Base-by-base conservation (phyloP, 1,139 yeast species). In the Lodderomyces theae region DNA sequence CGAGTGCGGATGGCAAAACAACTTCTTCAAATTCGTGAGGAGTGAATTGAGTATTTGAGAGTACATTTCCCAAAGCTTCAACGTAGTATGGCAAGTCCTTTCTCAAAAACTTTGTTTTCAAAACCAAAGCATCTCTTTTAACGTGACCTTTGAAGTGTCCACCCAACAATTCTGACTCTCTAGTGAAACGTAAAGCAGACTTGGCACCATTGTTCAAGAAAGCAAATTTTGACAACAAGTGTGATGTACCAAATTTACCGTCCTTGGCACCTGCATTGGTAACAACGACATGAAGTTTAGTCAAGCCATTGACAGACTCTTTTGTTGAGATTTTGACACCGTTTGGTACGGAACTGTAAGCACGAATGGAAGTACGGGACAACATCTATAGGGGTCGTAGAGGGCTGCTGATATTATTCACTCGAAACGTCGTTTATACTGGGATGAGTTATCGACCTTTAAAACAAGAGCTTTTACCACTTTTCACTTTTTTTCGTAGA, bases 111-210 rank as follows among this genome's bases (percentile, higher is more conserved):
- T 79, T 75, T 44, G 97, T 82, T 53, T 80, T 76, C 60, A 92
- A 78, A 49, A 86, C 78, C 51, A 94, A 77, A 57, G 83, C 74
- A 63, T 92, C 97, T 73, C 97, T 85, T 61, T 88, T 80, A 53
- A 88, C 83, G 43, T 64, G 57, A 37, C 95, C 73, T 39, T 77
- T 62, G 63, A 88, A 79, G 49, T 68, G 69, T 60, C 96, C 97
- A 51, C 98, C 98, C 55, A 92, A 77, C 52, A 92, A 79, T 72
- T 94, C 99, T 42, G 92, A 72, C 71, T 94, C 98, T 69, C 98
- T 86, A 57, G 90, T 86, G 59, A 90, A 76, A 72, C 98, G 86
- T 61, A 92, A 77, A 24, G 95, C 96, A 26, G 96, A 85, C 66
- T 89, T 88, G 55, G 80, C 64, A 51, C 76, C 75, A 48, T 96